phyloP scores from a whole-genome alignment of 495 filamentous ascomycete genomes.

The Bombardia bombarda region DNA sequence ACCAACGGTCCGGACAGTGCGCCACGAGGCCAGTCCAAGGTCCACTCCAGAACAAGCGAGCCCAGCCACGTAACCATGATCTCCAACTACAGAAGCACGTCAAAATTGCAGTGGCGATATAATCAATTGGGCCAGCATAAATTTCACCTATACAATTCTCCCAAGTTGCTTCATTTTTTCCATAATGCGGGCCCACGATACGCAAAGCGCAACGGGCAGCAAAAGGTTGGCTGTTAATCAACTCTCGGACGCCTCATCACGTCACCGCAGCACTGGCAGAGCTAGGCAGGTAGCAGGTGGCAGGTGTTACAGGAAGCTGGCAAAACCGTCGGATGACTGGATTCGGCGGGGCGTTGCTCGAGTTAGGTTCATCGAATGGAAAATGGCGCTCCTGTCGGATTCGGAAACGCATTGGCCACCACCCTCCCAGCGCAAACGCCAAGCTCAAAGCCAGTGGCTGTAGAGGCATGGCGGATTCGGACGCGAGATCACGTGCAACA shows the following conservation, averaged over 20 bases:
- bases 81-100: too few relatives aligned
- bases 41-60: constrained; percentile 2
- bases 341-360: not conserved
- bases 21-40: constrained; percentile 11
- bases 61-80: constrained; percentile 3
- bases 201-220: not conserved
- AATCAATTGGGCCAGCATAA: constrained; percentile 3
- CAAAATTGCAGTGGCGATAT: constrained; percentile 1
- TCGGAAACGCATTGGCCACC: constrained; percentile 3
- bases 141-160: not conserved
- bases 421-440: not conserved
- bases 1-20: constrained; percentile 10
- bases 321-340: constrained; percentile 1
- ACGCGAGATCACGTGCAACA: constrained; percentile 18
- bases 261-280: not conserved
- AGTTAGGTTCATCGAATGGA: not conserved
- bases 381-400: constrained; percentile 5
- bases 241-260: too few relatives aligned
- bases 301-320: not conserved
- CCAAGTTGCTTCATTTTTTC: not conserved
- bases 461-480: constrained; percentile 3
- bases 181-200: not conserved
- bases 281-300: not conserved
- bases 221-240: too few relatives aligned
- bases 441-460: too few relatives aligned